Percentiles rank a stretch among this genome's conserved stretches.
These are phyloP conservation scores for Candida nemodendra DNA, from an alignment of 805 yeast genomes.

Conservation along the genomic window DNA sequence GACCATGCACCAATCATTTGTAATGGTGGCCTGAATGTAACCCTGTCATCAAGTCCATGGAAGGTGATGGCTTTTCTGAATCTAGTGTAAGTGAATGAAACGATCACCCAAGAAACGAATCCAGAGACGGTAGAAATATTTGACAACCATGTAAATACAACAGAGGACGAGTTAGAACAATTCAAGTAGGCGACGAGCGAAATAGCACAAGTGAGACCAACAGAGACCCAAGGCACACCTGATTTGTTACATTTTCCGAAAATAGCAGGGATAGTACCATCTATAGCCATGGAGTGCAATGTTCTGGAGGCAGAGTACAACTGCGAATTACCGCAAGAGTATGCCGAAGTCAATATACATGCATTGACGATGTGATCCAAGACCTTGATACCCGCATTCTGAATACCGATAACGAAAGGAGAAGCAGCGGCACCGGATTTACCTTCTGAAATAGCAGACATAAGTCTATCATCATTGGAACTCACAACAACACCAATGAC, in stretches of 20 bases:
- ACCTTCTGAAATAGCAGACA: conserved; percentile 48
- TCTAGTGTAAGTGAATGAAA: conserved; percentile 53
- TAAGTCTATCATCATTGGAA: conserved; percentile 39
- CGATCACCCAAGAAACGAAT: conserved; percentile 61
- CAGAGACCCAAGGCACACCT: conserved; percentile 68
- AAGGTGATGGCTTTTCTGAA: conserved; percentile 62
- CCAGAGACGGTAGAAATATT: conserved; percentile 69
- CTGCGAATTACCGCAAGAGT: conserved; percentile 74
- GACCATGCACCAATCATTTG: conserved; percentile 62
- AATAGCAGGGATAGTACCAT: conserved; percentile 71
- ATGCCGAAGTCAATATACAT: conserved; percentile 51
- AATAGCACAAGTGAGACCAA: conserved; percentile 47
- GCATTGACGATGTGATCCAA: conserved; percentile 80
- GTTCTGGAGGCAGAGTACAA: conserved; percentile 74
- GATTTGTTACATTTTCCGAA: conserved; percentile 57
- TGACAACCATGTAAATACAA: conserved; percentile 65
- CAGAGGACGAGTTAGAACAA: conserved; percentile 53
- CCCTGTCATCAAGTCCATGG: conserved; percentile 51
- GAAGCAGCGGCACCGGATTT: conserved; percentile 69
- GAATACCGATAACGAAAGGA: conserved; percentile 84
- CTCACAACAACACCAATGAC: conserved; percentile 51
- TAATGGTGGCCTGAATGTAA: conserved; percentile 53
- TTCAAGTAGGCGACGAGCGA: conserved; percentile 66
- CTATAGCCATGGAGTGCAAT: conserved; percentile 67
- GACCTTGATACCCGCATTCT: conserved; percentile 61